Evolutionary conservation across 83 land plant species (phyloP).

Genomic region (Larix sibirica): DNA sequence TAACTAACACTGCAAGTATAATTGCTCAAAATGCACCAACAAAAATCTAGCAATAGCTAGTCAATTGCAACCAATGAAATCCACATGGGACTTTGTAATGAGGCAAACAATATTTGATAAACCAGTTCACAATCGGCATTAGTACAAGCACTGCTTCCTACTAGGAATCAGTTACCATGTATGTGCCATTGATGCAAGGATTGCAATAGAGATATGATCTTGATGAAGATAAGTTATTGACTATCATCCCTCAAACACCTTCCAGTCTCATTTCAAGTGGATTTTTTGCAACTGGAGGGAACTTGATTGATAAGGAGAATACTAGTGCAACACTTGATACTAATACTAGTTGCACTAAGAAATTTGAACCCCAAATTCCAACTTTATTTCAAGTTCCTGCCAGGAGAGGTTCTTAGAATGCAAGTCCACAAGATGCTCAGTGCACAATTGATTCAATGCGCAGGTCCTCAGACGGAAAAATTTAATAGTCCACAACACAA

Average conservation of each 20-base stretch:
- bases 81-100: too few relatives aligned
- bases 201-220: constrained; percentile 17
- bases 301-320: constrained; percentile 20
- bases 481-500: background rate
- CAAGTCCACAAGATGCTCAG: constrained; percentile 17
- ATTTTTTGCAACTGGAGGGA: constrained; percentile 26
- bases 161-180: background rate
- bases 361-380: constrained; percentile 20
- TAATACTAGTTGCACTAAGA: constrained; percentile 20
- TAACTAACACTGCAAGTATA: too few relatives aligned
- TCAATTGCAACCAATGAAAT: too few relatives aligned
- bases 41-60: too few relatives aligned
- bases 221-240: constrained; percentile 17
- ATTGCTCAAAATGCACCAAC: too few relatives aligned
- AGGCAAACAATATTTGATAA: too few relatives aligned
- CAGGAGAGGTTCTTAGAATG: constrained; percentile 14
- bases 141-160: too few relatives aligned
- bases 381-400: constrained; percentile 24
- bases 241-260: constrained; percentile 21
- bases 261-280: constrained; percentile 23
- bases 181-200: constrained; percentile 17
- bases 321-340: constrained; percentile 21
- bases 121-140: too few relatives aligned
- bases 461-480: constrained; percentile 29
- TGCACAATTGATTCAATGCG: constrained; percentile 39